These are phyloP conservation scores for Acephala macrosclerotiorum DNA, from an alignment of 2,329 filamentous ascomycete genomes.

Conservation along the genomic window DNA sequence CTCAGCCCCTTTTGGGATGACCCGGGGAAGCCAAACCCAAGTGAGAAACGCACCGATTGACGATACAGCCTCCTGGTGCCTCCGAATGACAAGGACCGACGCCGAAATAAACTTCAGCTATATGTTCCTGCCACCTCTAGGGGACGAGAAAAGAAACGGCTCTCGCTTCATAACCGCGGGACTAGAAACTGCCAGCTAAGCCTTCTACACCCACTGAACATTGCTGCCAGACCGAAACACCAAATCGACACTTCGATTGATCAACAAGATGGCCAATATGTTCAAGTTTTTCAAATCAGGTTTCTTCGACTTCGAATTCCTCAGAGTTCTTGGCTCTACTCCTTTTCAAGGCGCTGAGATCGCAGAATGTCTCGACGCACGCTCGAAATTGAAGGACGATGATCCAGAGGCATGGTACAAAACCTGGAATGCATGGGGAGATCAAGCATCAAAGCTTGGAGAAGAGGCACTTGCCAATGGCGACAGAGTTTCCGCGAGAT, in stretches of 20 bases:
- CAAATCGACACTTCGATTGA: background rate
- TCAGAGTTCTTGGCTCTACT: constrained; percentile 50
- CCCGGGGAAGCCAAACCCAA: background rate
- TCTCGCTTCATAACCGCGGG: background rate
- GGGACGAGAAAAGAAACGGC: constrained; percentile 6
- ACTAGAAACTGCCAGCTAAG: background rate
- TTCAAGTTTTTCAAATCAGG: constrained; percentile 29
- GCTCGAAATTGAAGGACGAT: constrained; percentile 46
- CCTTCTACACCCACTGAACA: background rate
- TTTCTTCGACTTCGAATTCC: constrained; percentile 53
- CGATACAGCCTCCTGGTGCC: constrained; percentile 8
- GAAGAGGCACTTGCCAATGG: constrained; percentile 44
- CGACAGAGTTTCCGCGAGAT: constrained; percentile 43
- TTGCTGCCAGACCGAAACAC: background rate
- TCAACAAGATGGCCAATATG: constrained; percentile 15
- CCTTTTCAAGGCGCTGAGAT: constrained; percentile 48
- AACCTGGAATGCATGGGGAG: constrained; percentile 45
- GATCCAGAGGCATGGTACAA: constrained; percentile 51
- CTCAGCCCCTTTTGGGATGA: constrained; percentile 2
- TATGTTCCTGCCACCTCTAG: constrained; percentile 4
- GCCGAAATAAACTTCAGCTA: constrained; percentile 16
- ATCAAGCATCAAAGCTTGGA: constrained; percentile 46
- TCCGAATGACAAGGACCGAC: constrained; percentile 6
- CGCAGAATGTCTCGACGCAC: constrained; percentile 50
- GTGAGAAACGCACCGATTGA: constrained; percentile 18